Base-by-base conservation (phyloP, 2,329 filamentous ascomycete genomes). In the Fusarium beomiforme region DNA sequence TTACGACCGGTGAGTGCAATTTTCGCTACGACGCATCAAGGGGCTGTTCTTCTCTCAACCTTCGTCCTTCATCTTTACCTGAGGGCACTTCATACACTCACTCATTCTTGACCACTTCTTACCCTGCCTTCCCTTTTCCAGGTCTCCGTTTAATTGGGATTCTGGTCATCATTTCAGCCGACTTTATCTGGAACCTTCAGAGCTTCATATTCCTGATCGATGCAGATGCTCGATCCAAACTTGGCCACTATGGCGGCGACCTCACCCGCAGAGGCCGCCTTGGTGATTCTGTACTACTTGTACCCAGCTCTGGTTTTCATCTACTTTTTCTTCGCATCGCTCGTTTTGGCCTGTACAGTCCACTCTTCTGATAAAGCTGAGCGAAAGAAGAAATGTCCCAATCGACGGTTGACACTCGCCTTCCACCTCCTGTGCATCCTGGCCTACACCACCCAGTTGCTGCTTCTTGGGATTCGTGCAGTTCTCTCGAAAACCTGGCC, bases 291-390 rank as follows among this genome's bases (percentile, higher is more conserved):
- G 64, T 69, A 73, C 64, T 77, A 76, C 68, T 26, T 71, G 51
- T 77, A 76, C 44, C 75, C 75, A 57, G 79, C 81, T 67, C 78
- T 86, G 59, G 78, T 80, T 47, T 79, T 81, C 70, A 80, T 91
- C 46, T 87, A 88, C 79, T 91, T 91, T 77, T 79, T 84, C 12
- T 90, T 88, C 70, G 89, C 91, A 14, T 82, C 86, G 13, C 64
- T 83, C 23, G 79, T 90, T 64, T 90, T 86, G 7, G 80, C 87
- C 39, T 89, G 85, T 77, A 87, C 84, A 21, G 80, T 90, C 29
- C 85, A 88, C 71, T 85, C 85, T 19, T 69, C 78, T 26, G 82
- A 78, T 57, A 70, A 76, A 50, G 59, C 56, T 8, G 63, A 72
- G 46, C 14, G 51, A 14, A 67, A 66, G 29, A 60, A 59, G 53